These are phyloP conservation scores for Fagopyrum homotropicum DNA, from an alignment of 148 eudicot genomes.

Conservation along the genomic window DNA sequence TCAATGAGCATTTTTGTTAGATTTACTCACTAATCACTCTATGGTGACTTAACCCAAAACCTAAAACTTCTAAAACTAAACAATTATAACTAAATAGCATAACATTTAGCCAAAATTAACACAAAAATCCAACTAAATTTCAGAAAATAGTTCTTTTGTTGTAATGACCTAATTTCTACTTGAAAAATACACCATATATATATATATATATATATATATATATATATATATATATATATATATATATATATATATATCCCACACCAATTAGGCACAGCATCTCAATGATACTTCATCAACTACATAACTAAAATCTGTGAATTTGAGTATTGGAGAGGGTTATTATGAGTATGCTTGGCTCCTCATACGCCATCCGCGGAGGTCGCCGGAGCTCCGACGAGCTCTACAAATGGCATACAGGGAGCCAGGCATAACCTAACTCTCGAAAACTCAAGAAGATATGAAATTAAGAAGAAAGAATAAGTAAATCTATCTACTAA, in stretches of 20 bases:
- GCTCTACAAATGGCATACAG: conserved; percentile 44
- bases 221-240: neutral
- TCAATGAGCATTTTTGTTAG: neutral
- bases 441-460: no score
- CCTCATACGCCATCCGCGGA: conserved; percentile 49
- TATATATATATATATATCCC: neutral
- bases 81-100: no score
- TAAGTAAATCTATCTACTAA: no score
- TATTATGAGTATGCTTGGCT: conserved; percentile 35
- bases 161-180: neutral
- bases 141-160: no score
- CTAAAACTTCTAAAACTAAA: neutral
- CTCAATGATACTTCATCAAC: neutral
- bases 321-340: neutral
- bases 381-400: conserved; percentile 26
- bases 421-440: conserved; percentile 40
- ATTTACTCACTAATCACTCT: no score
- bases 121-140: no score
- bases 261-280: neutral
- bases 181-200: neutral
- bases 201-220: neutral
- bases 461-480: no score
- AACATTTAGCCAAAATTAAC: no score
- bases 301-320: neutral
- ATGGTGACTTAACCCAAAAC: neutral